Evolutionary conservation across 768 basidiomycete species (phyloP).

Genomic region (Lactarius pseudohatsudake): DNA sequence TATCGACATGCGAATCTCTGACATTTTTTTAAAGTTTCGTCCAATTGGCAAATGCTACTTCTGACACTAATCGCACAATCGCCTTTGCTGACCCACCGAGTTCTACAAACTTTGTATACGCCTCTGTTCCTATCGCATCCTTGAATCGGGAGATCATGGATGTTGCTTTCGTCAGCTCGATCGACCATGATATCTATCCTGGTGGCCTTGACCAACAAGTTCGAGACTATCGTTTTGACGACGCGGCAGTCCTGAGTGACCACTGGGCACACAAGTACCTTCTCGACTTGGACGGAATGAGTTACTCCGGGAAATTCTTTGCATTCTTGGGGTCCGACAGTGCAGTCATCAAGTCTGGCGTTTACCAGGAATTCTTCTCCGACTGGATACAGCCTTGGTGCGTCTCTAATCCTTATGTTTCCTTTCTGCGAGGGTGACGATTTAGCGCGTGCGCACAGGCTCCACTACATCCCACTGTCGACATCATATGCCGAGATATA

Average conservation of each 20-base stretch:
- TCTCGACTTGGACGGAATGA: slow-evolving; percentile 92
- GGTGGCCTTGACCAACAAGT: slow-evolving; percentile 69
- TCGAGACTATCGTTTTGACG: slow-evolving; percentile 63
- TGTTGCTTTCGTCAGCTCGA: slow-evolving; percentile 77
- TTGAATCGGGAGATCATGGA: slow-evolving; percentile 87
- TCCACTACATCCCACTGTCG: slow-evolving; percentile 93
- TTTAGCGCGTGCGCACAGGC: slow-evolving; percentile 46
- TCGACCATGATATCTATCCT: slow-evolving; percentile 69
- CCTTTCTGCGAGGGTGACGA: neutral
- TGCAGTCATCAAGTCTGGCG: slow-evolving; percentile 84
- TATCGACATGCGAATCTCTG: slow-evolving; percentile 21
- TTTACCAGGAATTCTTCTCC: slow-evolving; percentile 87
- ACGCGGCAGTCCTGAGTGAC: slow-evolving; percentile 76
- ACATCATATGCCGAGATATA: slow-evolving; percentile 88
- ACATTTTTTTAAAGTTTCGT: slow-evolving; percentile 51
- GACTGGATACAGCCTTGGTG: slow-evolving; percentile 93
- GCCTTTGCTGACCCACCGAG: slow-evolving; percentile 67
- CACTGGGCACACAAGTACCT: slow-evolving; percentile 93
- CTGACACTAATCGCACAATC: slow-evolving; percentile 56
- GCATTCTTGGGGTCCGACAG: slow-evolving; percentile 84
- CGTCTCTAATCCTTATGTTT: slow-evolving; percentile 29
- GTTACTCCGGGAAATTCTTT: slow-evolving; percentile 89
- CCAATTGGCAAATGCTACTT: slow-evolving; percentile 66
- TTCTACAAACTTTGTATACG: slow-evolving; percentile 57
- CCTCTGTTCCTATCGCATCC: slow-evolving; percentile 52